A percentile compares a stretch with the other conserved stretches of the same genome.
phyloP scores from a whole-genome alignment of 306 rosid species.

The Alnus rubra region DNA sequence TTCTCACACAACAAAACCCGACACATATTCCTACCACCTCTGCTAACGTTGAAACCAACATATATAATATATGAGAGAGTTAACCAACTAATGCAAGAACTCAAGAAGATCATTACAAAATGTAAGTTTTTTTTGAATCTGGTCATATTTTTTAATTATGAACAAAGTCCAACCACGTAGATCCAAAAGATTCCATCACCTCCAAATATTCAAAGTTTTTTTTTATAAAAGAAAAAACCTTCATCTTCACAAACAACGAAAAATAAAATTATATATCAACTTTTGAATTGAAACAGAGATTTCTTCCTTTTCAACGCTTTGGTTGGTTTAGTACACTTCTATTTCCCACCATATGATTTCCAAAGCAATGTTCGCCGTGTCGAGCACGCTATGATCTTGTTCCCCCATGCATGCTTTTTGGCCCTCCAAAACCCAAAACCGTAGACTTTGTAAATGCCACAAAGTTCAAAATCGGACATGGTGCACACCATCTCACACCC shows the following conservation, averaged over 20 bases:
- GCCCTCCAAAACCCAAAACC: conserved; percentile 26
- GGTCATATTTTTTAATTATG: conserved; percentile 24
- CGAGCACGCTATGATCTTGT: conserved; percentile 66
- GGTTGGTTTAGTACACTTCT: conserved; percentile 13
- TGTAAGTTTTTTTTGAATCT: conserved; percentile 49
- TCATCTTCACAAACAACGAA: neutral
- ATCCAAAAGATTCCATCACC: conserved; percentile 44
- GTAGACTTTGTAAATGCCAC: conserved; percentile 32
- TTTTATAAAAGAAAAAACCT: neutral
- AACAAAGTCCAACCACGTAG: conserved; percentile 46
- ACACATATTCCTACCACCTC: conserved; percentile 82
- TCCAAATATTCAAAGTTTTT: neutral
- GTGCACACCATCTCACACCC: conserved; percentile 71
- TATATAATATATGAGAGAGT: neutral
- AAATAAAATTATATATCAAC: conserved; percentile 25
- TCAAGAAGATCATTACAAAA: conserved; percentile 27
- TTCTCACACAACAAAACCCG: conserved; percentile 62
- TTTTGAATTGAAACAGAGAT: conserved; percentile 29
- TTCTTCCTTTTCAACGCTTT: conserved; percentile 41
- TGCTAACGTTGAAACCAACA: conserved; percentile 39
- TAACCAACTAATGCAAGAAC: conserved; percentile 17
- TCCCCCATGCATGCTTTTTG: conserved; percentile 46
- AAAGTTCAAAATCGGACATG: conserved; percentile 37
- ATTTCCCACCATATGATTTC: conserved; percentile 41
- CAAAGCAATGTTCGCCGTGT: conserved; percentile 62